These are phyloP conservation scores for Peniophora sp. DNA, from an alignment of 1,284 basidiomycete genomes.

Conservation along the genomic window DNA sequence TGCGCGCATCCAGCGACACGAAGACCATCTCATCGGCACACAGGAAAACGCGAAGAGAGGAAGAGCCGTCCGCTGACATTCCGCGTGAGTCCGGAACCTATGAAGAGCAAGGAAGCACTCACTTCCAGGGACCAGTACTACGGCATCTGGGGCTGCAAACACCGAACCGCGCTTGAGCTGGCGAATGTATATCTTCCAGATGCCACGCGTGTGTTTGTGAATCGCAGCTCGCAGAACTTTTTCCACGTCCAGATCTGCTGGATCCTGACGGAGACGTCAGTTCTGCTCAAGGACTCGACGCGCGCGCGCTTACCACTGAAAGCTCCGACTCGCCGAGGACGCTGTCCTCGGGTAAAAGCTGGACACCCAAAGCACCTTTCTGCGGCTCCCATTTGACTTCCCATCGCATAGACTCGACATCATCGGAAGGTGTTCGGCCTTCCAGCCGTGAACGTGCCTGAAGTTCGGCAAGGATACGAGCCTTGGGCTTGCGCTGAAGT, in stretches of 20 bases:
- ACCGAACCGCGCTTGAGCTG: slow-evolving; percentile 48
- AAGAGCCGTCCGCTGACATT: slow-evolving; percentile 33
- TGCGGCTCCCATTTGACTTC: slow-evolving; percentile 64
- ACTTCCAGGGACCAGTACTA: slow-evolving; percentile 49
- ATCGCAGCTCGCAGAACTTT: slow-evolving; percentile 51
- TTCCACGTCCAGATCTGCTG: slow-evolving; percentile 66
- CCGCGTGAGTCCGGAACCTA: background rate
- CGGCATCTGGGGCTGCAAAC: slow-evolving; percentile 53
- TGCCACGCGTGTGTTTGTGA: slow-evolving; percentile 49
- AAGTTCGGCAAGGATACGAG: slow-evolving; percentile 50
- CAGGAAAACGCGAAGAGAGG: slow-evolving; percentile 54
- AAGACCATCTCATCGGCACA: slow-evolving; percentile 68
- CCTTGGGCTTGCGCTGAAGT: slow-evolving; percentile 39
- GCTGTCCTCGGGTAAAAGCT: slow-evolving; percentile 35
- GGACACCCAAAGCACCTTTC: slow-evolving; percentile 48
- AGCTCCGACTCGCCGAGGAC: slow-evolving; percentile 31
- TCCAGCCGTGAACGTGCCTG: slow-evolving; percentile 55
- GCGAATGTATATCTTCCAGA: slow-evolving; percentile 45
- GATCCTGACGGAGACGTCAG: slow-evolving; percentile 32
- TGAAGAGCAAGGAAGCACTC: slow-evolving; percentile 2
- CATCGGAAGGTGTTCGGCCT: slow-evolving; percentile 49
- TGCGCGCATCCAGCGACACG: slow-evolving; percentile 65
- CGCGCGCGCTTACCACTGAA: slow-evolving; percentile 32
- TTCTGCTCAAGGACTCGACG: background rate
- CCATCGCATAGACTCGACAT: slow-evolving; percentile 52